Evolutionary conservation across 495 filamentous ascomycete species (phyloP).

Genomic region (Lasiosphaeria miniovina): DNA sequence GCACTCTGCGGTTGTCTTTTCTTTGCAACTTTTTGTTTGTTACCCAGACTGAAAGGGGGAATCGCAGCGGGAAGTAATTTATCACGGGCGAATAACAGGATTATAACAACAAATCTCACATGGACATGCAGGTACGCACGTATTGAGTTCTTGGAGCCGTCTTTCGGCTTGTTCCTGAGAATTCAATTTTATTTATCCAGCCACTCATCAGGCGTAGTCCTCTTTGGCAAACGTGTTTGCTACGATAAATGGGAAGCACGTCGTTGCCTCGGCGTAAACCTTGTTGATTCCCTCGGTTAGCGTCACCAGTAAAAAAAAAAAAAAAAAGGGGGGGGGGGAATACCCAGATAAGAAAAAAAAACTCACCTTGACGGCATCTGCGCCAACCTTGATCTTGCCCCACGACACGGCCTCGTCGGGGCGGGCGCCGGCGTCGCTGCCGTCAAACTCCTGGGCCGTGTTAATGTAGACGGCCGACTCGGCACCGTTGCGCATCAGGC

Average conservation of each 20-base stretch:
- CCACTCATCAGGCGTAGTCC: constrained; percentile 4
- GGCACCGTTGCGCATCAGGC: constrained; percentile 93
- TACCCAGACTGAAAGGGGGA: too few relatives aligned
- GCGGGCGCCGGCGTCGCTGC: constrained; percentile 90
- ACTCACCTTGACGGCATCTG: constrained; percentile 77
- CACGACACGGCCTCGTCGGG: constrained; percentile 97
- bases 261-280: constrained; percentile 90
- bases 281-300: constrained; percentile 20
- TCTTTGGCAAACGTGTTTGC: constrained; percentile 85
- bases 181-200: constrained; percentile 6
- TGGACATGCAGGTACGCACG: too few relatives aligned
- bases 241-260: constrained; percentile 90
- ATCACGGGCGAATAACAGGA: too few relatives aligned
- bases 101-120: too few relatives aligned
- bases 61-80: too few relatives aligned
- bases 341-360: neutral
- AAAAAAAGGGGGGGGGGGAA: constrained; percentile 3
- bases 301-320: neutral
- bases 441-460: constrained; percentile 94
- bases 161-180: neutral
- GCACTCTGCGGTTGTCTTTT: too few relatives aligned
- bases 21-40: neutral
- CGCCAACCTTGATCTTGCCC: constrained; percentile 93
- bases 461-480: constrained; percentile 97
- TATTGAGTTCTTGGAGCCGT: too few relatives aligned